Conservation (phyloP, 2,329 filamentous ascomycete genomes). For the Didymella exigua region DNA sequence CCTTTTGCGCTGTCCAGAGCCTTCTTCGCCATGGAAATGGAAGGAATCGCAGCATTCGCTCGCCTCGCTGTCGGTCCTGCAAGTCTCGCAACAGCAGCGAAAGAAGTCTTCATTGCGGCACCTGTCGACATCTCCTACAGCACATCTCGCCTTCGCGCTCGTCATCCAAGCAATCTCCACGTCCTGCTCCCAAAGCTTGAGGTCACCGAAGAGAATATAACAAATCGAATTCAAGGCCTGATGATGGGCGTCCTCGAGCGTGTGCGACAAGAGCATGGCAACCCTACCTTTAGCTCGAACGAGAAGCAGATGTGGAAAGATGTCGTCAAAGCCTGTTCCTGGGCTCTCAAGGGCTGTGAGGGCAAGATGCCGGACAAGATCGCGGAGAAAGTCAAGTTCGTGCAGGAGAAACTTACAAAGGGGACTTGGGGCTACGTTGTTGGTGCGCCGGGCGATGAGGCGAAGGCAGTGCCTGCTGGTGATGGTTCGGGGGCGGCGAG, state of each 20-base stretch:
- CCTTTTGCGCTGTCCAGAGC: slow-evolving; percentile 28
- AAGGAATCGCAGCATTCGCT: slow-evolving; percentile 29
- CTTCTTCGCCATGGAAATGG: neutral
- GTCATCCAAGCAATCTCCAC: slow-evolving; percentile 24
- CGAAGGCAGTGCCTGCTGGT: neutral
- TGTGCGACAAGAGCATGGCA: slow-evolving; percentile 31
- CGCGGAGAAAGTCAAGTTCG: slow-evolving; percentile 33
- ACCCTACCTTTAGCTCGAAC: slow-evolving; percentile 19
- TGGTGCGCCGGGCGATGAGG: slow-evolving; percentile 5
- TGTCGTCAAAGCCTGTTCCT: slow-evolving; percentile 30
- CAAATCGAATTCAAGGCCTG: slow-evolving; percentile 33
- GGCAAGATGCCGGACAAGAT: slow-evolving; percentile 35
- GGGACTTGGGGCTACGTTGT: slow-evolving; percentile 32
- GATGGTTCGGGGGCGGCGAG: slow-evolving; percentile 8
- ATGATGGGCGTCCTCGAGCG: slow-evolving; percentile 42
- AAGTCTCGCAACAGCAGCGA: neutral
- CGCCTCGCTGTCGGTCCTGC: slow-evolving; percentile 37
- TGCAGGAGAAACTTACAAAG: slow-evolving; percentile 29
- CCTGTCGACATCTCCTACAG: slow-evolving; percentile 31
- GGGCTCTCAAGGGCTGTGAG: slow-evolving; percentile 33
- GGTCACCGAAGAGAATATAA: slow-evolving; percentile 23
- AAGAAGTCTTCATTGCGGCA: slow-evolving; percentile 25
- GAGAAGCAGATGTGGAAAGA: slow-evolving; percentile 34
- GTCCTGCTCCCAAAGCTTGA: slow-evolving; percentile 27
- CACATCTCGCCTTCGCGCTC: slow-evolving; percentile 19